A percentile compares a stretch with the other conserved stretches of the same genome.
Conservation (phyloP, 1,284 basidiomycete genomes). For the Sporisorium exsertum region DNA sequence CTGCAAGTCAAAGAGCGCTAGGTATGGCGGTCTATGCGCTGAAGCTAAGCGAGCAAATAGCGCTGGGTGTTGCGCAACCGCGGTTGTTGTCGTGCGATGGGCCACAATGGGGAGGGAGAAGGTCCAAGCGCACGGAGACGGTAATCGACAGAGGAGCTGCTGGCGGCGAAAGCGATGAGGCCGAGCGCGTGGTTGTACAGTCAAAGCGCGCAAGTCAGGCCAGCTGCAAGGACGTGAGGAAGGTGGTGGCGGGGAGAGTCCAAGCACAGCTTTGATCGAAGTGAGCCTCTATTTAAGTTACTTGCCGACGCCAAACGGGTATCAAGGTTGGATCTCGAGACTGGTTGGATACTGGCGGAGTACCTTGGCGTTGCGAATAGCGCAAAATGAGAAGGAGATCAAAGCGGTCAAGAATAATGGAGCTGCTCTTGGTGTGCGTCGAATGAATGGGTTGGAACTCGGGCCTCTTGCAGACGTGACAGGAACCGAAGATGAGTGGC, state of each 20-base stretch:
- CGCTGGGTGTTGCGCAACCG: conserved; percentile 10
- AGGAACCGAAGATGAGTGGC: not conserved
- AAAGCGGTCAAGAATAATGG: conserved; percentile 2
- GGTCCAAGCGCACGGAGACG: not conserved
- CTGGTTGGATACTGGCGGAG: not conserved
- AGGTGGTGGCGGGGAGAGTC: not conserved
- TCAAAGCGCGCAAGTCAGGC: not conserved
- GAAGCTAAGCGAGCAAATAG: not conserved
- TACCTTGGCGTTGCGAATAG: conserved; percentile 3
- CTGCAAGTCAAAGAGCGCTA: not conserved
- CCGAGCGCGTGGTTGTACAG: not conserved
- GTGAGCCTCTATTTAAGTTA: not conserved
- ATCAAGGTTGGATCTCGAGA: not conserved
- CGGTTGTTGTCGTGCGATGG: not conserved
- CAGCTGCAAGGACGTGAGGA: not conserved
- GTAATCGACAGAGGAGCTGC: not conserved
- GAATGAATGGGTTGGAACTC: conserved; percentile 5
- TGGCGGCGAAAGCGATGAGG: no score
- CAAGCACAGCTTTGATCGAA: not conserved
- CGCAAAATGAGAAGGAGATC: conserved; percentile 4
- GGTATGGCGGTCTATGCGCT: not conserved
- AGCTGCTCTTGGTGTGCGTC: not conserved
- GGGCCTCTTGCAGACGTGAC: conserved; percentile 4
- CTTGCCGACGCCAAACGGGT: not conserved
- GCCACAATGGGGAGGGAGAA: not conserved